phyloP scores from a whole-genome alignment of 1,139 yeast genomes.

The Scheffersomyces quercinus region DNA sequence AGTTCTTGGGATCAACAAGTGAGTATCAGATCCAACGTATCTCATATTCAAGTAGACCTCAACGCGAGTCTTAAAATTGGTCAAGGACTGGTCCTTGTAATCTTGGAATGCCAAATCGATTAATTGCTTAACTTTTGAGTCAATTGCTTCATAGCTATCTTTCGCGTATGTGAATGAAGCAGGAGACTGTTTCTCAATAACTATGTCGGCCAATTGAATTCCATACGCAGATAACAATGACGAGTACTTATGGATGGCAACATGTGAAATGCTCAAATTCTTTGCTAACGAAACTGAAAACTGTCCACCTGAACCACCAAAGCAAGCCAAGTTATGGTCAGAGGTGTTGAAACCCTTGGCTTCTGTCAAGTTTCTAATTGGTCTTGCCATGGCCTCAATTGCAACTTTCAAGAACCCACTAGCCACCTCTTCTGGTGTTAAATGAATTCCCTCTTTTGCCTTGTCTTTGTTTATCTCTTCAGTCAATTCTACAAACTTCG shows the following conservation, averaged over 20 bases:
- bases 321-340: slow-evolving; percentile 45
- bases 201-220: slow-evolving; percentile 45
- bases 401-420: slow-evolving; percentile 47
- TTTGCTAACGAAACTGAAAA: slow-evolving; percentile 41
- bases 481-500: slow-evolving; percentile 34
- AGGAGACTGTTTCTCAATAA: slow-evolving; percentile 67
- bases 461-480: slow-evolving; percentile 32
- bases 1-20: slow-evolving; percentile 57
- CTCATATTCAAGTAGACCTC: slow-evolving; percentile 76
- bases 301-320: slow-evolving; percentile 53
- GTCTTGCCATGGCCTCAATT: slow-evolving; percentile 48
- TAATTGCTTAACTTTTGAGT: slow-evolving; percentile 26
- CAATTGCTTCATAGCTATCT: slow-evolving; percentile 20
- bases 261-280: slow-evolving; percentile 38
- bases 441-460: slow-evolving; percentile 15
- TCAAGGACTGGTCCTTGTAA: slow-evolving; percentile 31
- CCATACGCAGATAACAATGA: slow-evolving; percentile 48
- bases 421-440: slow-evolving; percentile 44
- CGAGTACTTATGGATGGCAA: slow-evolving; percentile 46
- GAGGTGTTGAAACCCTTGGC: slow-evolving; percentile 43
- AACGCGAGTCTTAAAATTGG: slow-evolving; percentile 27
- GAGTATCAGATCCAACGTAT: slow-evolving; percentile 86
- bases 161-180: slow-evolving; percentile 29
- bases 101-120: slow-evolving; percentile 30
- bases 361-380: slow-evolving; percentile 46